These are phyloP conservation scores for Boletus coccyginus DNA, from an alignment of 768 basidiomycete species.

Conservation along the genomic window DNA sequence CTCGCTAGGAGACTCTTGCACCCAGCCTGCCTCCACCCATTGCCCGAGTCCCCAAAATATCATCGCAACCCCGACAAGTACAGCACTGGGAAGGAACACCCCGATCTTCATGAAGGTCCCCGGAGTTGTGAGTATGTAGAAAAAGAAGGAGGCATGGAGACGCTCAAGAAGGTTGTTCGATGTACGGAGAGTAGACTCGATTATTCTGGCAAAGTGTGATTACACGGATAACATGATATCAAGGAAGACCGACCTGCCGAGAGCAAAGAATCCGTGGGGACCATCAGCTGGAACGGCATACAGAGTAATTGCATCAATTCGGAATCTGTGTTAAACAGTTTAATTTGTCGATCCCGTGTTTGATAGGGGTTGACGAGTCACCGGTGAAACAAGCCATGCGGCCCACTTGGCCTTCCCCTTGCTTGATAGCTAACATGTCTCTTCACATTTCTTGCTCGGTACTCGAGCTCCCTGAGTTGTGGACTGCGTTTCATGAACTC, in stretches of 20 bases:
- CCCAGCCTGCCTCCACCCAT: slow-evolving; percentile 71
- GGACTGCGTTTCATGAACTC: slow-evolving; percentile 38
- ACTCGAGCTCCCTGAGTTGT: slow-evolving; percentile 49
- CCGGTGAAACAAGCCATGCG: slow-evolving; percentile 90
- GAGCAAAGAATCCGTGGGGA: slow-evolving; percentile 92
- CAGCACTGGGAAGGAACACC: slow-evolving; percentile 82
- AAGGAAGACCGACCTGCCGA: slow-evolving; percentile 66
- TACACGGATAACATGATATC: not conserved
- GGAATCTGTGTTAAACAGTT: slow-evolving; percentile 53
- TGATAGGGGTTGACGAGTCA: slow-evolving; percentile 34
- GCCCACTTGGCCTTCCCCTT: slow-evolving; percentile 77
- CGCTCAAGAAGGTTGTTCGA: slow-evolving; percentile 94
- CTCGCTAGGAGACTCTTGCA: slow-evolving; percentile 3
- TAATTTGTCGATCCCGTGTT: not conserved
- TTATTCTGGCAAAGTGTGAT: slow-evolving; percentile 44
- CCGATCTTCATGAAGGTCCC: slow-evolving; percentile 85
- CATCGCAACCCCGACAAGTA: slow-evolving; percentile 81
- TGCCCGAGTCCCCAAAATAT: slow-evolving; percentile 76
- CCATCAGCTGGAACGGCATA: slow-evolving; percentile 85
- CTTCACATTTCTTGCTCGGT: slow-evolving; percentile 62
- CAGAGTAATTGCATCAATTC: slow-evolving; percentile 91
- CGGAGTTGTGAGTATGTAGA: slow-evolving; percentile 66
- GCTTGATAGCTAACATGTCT: slow-evolving; percentile 75
- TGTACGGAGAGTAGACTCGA: slow-evolving; percentile 87
- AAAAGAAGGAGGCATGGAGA: slow-evolving; percentile 96